phyloP scores from a whole-genome alignment of 2,329 filamentous ascomycete species.

The Stemphylium lycopersici region DNA sequence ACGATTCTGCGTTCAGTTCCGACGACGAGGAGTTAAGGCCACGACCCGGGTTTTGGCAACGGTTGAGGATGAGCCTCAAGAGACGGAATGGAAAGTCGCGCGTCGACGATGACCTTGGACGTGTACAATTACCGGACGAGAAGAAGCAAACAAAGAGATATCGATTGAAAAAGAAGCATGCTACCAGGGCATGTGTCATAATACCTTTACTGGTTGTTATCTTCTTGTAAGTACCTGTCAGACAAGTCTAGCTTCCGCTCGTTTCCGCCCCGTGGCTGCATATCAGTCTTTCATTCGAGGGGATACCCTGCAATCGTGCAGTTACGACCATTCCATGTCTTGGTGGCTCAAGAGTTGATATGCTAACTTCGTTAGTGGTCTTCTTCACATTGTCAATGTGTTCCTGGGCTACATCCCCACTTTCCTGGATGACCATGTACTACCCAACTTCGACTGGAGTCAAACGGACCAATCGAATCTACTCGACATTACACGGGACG shows the following conservation, averaged over 20 bases:
- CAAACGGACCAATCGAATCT: conserved; percentile 47
- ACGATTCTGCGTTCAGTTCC: conserved; percentile 22
- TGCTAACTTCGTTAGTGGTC: conserved; percentile 45
- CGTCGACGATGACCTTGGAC: conserved; percentile 17
- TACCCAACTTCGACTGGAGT: conserved; percentile 51
- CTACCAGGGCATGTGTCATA: conserved; percentile 24
- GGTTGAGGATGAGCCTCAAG: conserved; percentile 38
- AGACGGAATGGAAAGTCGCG: conserved; percentile 27
- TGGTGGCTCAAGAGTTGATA: neutral
- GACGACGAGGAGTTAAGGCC: conserved; percentile 22
- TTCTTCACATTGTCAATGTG: conserved; percentile 51
- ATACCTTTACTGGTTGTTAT: conserved; percentile 30
- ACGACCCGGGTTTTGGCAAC: conserved; percentile 29
- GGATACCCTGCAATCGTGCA: neutral
- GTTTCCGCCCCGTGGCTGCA: conserved; percentile 12
- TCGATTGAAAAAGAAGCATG: conserved; percentile 28
- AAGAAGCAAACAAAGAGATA: conserved; percentile 25
- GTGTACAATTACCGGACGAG: conserved; percentile 23
- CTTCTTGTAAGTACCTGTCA: conserved; percentile 41
- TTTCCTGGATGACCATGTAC: conserved; percentile 45
- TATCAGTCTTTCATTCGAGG: conserved; percentile 8
- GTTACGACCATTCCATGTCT: neutral
- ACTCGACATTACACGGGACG: conserved; percentile 58
- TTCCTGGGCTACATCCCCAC: conserved; percentile 45
- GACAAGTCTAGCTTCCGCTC: conserved; percentile 17